These are phyloP conservation scores for Zasmidium cellare DNA, from an alignment of 2,329 filamentous ascomycete genomes.

Conservation along the genomic window DNA sequence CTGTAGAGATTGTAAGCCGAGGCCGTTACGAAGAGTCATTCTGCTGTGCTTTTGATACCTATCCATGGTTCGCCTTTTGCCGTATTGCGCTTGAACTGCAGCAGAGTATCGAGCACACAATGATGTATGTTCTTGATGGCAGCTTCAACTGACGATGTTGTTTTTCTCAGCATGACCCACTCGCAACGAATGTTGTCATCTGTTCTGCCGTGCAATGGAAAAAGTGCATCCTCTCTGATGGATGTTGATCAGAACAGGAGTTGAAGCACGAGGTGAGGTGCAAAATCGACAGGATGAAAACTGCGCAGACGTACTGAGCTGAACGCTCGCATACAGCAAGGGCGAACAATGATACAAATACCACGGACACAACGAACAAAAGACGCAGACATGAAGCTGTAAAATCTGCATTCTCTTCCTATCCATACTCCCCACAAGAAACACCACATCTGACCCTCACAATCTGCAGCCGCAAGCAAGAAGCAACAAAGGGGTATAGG, in stretches of 20 bases:
- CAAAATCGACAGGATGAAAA: background rate
- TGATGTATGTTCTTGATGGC: background rate
- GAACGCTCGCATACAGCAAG: too few relatives aligned
- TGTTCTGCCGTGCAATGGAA: too few relatives aligned
- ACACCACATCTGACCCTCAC: background rate
- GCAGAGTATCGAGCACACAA: background rate
- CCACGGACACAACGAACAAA: too few relatives aligned
- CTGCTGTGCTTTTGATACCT: too few relatives aligned
- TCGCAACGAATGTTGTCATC: too few relatives aligned
- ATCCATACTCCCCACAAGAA: background rate
- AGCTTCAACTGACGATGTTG: background rate
- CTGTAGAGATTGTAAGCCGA: slow-evolving; percentile 25
- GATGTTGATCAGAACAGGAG: background rate
- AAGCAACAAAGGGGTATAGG: slow-evolving; percentile 7
- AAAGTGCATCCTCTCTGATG: too few relatives aligned
- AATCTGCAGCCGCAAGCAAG: background rate
- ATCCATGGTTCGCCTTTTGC: background rate
- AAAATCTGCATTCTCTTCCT: background rate
- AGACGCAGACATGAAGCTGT: too few relatives aligned
- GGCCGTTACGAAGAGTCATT: too few relatives aligned
- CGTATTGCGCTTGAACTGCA: background rate
- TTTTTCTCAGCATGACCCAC: background rate
- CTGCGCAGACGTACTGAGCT: background rate
- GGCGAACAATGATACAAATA: too few relatives aligned
- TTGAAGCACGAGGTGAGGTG: background rate